Base-by-base conservation (phyloP, 1,284 basidiomycete species). In the Singerocomus inundabilis region DNA sequence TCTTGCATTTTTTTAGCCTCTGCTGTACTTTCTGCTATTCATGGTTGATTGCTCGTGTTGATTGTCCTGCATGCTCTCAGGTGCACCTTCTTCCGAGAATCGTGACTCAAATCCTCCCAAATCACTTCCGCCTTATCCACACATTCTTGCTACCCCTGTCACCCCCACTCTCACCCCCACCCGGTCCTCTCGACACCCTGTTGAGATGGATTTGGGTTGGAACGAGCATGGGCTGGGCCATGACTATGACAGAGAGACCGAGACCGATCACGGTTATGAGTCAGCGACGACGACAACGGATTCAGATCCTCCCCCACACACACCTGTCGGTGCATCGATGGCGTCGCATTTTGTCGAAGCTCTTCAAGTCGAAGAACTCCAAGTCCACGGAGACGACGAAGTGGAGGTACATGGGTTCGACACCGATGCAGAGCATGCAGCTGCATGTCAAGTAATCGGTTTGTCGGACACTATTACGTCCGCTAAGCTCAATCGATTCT, bases 251-350 rank as follows among this genome's bases (percentile, higher is more conserved):
- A 59, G 47, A 34, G 64, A 66, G n/a, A 48, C 41, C 0, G 60
- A 62, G 49, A 63, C 46, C 1, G 62, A 64, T 38, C 57, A 64
- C 35, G 61, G 52, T 6, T 59, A 64, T 13, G 64, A 62, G 32
- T 62, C 64, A 4, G 48, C 61, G 8, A 65, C 61, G 18, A 66
- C 64, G 0, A 65, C 62, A 2, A 67, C 62, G 5, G 62, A 67
- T 48, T 63, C 65, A 8, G 62, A 63, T 51, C 61, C 54, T 48
- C 51, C 51, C 7, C 65, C 63, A 3, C 59, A 62, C 12, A 63
- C 65, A 15, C 65, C 64, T 15, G 34, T 63, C 13, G 62, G 62
- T 18, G 33, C 41, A 15, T 12, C 26, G 18, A 52, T 48, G 11
- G 37, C 42, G 6, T 43, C 57, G 1, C 53, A 48, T 32, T 48